These are phyloP conservation scores for Citrus mangshanensis DNA, from an alignment of 345 rosid species.

Conservation along the genomic window DNA sequence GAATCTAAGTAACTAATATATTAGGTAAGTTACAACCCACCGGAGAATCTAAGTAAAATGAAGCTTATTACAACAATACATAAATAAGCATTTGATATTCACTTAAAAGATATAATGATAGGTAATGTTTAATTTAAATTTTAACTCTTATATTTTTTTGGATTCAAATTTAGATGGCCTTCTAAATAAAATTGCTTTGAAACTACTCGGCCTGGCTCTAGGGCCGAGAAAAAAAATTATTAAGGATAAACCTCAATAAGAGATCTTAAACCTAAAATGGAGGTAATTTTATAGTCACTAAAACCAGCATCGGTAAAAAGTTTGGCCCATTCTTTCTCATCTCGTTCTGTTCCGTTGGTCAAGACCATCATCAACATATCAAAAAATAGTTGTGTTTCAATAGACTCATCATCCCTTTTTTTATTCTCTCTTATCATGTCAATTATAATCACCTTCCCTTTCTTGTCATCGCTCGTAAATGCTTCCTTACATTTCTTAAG, in stretches of 20 bases:
- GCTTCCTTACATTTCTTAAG: constrained; percentile 1
- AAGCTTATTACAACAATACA: too few relatives aligned
- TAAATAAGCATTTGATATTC: too few relatives aligned
- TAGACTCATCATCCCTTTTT: not conserved
- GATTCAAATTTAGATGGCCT: too few relatives aligned
- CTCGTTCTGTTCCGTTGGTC: constrained; percentile 29
- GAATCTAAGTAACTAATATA: too few relatives aligned
- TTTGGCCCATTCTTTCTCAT: constrained; percentile 37
- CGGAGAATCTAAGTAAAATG: too few relatives aligned
- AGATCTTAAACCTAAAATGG: constrained; percentile 41
- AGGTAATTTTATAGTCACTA: constrained; percentile 31
- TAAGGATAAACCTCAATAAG: constrained; percentile 50
- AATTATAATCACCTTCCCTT: constrained; percentile 19
- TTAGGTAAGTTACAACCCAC: too few relatives aligned
- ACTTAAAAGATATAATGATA: too few relatives aligned
- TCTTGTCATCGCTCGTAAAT: not conserved
- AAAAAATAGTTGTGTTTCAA: constrained; percentile 33
- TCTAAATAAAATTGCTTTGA: too few relatives aligned
- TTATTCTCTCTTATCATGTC: not conserved
- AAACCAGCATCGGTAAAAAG: constrained; percentile 38
- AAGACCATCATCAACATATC: constrained; percentile 37
- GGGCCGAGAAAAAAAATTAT: not conserved
- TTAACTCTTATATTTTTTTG: too few relatives aligned
- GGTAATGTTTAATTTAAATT: too few relatives aligned
- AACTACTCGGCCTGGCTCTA: too few relatives aligned